These are phyloP conservation scores for Aspergillus tubingensis DNA, from an alignment of 2,329 filamentous ascomycete genomes.

Conservation along the genomic window DNA sequence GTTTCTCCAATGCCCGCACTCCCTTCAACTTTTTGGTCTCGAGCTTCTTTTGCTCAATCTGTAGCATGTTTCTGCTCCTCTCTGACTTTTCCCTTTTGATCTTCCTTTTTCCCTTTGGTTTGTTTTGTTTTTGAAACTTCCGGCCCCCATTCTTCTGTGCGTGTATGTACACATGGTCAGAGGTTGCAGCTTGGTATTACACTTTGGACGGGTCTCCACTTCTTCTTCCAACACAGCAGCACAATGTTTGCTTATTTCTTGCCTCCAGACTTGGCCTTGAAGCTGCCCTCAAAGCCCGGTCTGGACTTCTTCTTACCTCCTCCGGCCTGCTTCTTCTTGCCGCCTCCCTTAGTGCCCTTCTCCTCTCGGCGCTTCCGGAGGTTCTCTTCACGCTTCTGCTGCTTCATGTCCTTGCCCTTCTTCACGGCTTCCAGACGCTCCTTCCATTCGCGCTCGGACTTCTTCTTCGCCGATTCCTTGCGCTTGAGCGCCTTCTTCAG, in stretches of 20 bases:
- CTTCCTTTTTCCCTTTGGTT: not conserved
- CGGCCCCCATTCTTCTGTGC: not conserved
- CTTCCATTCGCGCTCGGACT: constrained; percentile 86
- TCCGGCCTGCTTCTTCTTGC: constrained; percentile 45
- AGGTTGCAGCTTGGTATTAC: constrained; percentile 9
- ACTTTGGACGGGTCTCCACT: not conserved
- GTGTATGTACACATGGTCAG: not conserved
- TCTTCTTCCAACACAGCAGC: not conserved
- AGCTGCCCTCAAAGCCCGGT: constrained; percentile 72
- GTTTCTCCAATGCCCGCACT: constrained; percentile 7
- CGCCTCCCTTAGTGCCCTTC: constrained; percentile 59
- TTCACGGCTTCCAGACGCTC: constrained; percentile 72
- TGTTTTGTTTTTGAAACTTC: not conserved
- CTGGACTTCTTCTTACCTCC: constrained; percentile 54
- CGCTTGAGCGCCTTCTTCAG: constrained; percentile 95
- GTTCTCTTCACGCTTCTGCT: constrained; percentile 81
- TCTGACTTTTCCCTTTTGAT: constrained; percentile 12
- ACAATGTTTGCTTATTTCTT: constrained; percentile 38
- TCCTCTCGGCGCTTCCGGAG: constrained; percentile 73
- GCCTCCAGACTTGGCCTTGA: constrained; percentile 55
- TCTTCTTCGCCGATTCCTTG: constrained; percentile 85
- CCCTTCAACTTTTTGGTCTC: constrained; percentile 2
- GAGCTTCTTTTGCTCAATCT: not conserved
- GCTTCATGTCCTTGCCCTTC: constrained; percentile 74
- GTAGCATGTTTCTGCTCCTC: not conserved